Conservation (phyloP, 2,329 filamentous ascomycete genomes). For the Aspergillus pseudoglaucus region DNA sequence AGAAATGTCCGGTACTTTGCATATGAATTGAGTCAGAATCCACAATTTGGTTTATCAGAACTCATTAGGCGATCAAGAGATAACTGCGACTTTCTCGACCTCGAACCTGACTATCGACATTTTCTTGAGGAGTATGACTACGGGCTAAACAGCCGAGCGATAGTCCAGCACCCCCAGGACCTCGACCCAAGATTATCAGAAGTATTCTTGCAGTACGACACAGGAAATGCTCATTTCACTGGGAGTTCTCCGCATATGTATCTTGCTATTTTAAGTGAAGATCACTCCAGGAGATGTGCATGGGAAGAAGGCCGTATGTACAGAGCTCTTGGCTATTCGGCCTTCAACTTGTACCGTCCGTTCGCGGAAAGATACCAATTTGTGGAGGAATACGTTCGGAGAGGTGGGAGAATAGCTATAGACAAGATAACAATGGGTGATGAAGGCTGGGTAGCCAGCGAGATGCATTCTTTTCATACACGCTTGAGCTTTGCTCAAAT, state of each 20-base stretch:
- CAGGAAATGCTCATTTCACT: slow-evolving; percentile 11
- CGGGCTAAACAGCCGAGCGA: slow-evolving; percentile 6
- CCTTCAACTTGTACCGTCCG: slow-evolving; percentile 38
- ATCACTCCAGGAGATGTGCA: slow-evolving; percentile 48
- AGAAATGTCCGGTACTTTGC: slow-evolving; percentile 30
- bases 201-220: slow-evolving; percentile 40
- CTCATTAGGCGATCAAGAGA: slow-evolving; percentile 27
- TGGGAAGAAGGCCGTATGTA: slow-evolving; percentile 50
- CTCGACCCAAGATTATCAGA: slow-evolving; percentile 49
- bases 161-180: slow-evolving; percentile 6
- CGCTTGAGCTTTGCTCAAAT: slow-evolving; percentile 16
- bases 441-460: slow-evolving; percentile 11
- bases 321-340: slow-evolving; percentile 51
- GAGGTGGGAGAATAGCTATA: slow-evolving; percentile 29
- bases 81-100: slow-evolving; percentile 8
- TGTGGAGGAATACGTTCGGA: slow-evolving; percentile 31
- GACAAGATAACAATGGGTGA: slow-evolving; percentile 20
- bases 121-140: slow-evolving; percentile 34
- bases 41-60: slow-evolving; percentile 21
- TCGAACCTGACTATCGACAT: slow-evolving; percentile 16
- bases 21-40: slow-evolving; percentile 32
- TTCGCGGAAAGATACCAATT: slow-evolving; percentile 10
- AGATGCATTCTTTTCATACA: slow-evolving; percentile 14
- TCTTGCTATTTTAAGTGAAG: slow-evolving; percentile 58
- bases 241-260: slow-evolving; percentile 47